These are phyloP conservation scores for Globisporangium spiculum DNA, from an alignment of 352 stramenopile species.

Conservation along the genomic window DNA sequence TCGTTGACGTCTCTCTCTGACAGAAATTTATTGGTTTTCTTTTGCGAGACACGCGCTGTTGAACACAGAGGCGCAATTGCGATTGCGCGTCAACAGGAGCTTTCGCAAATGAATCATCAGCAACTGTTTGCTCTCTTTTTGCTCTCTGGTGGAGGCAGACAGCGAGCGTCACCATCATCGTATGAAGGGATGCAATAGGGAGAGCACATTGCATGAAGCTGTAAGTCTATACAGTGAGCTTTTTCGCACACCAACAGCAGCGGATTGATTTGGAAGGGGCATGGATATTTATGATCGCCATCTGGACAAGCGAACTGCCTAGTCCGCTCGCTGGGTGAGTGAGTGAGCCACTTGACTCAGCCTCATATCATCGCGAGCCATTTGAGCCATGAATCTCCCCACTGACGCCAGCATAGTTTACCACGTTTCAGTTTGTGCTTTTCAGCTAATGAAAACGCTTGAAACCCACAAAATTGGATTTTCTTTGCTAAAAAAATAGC, in stretches of 20 bases:
- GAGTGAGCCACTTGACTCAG: background rate
- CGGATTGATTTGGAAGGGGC: background rate
- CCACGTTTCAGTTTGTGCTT: background rate
- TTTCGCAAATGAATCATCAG: background rate
- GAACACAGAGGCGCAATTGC: background rate
- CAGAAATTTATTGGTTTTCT: background rate
- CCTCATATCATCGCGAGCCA: background rate
- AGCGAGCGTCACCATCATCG: background rate
- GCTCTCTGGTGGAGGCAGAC: background rate
- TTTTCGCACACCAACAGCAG: background rate
- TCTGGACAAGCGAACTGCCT: background rate
- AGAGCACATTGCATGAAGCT: background rate
- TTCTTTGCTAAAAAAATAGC: background rate
- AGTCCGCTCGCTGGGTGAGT: background rate
- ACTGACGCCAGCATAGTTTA: conserved; percentile 8
- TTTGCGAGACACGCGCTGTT: background rate
- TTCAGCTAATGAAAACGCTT: background rate
- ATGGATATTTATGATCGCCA: background rate
- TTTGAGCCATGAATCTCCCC: conserved; percentile 7
- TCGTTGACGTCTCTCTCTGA: background rate
- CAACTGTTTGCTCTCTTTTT: background rate
- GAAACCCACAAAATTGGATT: conserved; percentile 6
- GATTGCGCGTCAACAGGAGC: background rate
- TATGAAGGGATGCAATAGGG: background rate
- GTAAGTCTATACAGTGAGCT: background rate